Percentiles rank a stretch among this genome's conserved stretches.
Conservation (phyloP, 2,329 filamentous ascomycete species). For the Didymella glomerata region DNA sequence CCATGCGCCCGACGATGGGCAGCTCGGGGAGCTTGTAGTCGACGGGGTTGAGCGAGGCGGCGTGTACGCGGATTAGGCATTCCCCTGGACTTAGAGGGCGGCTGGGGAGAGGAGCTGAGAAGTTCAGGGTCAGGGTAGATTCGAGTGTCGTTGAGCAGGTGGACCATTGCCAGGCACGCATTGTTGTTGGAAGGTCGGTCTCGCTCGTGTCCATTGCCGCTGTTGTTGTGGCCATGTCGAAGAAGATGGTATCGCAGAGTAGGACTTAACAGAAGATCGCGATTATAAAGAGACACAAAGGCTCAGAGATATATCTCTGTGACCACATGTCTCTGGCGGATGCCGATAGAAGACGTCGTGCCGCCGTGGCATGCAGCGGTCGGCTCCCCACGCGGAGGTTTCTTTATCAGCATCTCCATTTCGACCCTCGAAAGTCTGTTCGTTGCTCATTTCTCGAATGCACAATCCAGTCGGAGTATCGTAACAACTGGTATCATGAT, state of each 20-base stretch:
- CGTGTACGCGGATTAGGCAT: slow-evolving; percentile 27
- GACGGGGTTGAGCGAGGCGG: slow-evolving; percentile 35
- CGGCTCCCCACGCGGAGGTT: slow-evolving; percentile 18
- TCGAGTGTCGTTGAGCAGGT: slow-evolving; percentile 26
- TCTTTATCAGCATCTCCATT: neutral
- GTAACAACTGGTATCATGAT: neutral
- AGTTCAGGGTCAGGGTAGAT: slow-evolving; percentile 23
- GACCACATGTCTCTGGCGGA: neutral
- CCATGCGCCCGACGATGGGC: slow-evolving; percentile 27
- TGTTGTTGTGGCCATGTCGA: slow-evolving; percentile 5
- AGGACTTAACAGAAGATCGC: neutral
- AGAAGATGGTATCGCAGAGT: neutral
- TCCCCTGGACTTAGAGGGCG: slow-evolving; percentile 22
- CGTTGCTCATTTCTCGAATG: neutral
- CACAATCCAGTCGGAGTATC: neutral
- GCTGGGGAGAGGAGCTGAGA: slow-evolving; percentile 17
- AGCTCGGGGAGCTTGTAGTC: slow-evolving; percentile 37
- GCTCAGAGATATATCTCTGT: neutral
- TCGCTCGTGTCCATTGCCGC: slow-evolving; percentile 2
- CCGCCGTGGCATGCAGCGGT: slow-evolving; percentile 5
- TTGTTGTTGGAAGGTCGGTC: slow-evolving; percentile 25
- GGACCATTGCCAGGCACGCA: slow-evolving; percentile 38
- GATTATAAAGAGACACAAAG: neutral
- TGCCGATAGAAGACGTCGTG: slow-evolving; percentile 9
- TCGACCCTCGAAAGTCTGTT: neutral